Base-by-base conservation (phyloP, 768 basidiomycete genomes). In the Sarcodon aspratus region DNA sequence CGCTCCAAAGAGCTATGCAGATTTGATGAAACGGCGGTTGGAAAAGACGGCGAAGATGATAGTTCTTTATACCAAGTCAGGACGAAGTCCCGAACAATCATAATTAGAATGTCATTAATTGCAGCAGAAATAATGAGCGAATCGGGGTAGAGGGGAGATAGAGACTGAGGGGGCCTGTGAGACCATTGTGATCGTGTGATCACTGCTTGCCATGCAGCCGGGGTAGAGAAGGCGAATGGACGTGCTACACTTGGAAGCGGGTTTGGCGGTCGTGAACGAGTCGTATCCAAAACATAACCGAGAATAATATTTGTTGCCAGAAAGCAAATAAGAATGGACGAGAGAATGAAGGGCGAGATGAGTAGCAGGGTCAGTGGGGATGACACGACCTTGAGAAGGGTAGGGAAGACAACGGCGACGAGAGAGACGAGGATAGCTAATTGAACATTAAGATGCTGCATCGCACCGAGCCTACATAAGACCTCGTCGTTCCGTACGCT, bases 121-220 rank as follows among this genome's bases (percentile, higher is more conserved):
- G 79, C 73, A n/a, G 76, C 68, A 7, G 85, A 89, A 21, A 88
- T 69, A 50, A 76, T 68, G 10, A 79, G 76, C 36, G 78, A 78
- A 21, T 77, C 70, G 31, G 83, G 81, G 55, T 74, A 74, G 15
- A 93, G 64, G 7, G 82, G 76, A 1, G 83, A 73, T 15, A 85
- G 69, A n/a, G 78, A 69, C 57, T 81, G 80, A 0, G 83, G 79
- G 3, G 79, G 67, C 50, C 72, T 78, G 55, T 83, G 79, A 3
- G 87, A 87, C 93, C 92, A 95, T 63, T 85, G 80, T n/a, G 88
- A 88, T 33, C 92, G 80, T 42, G 79, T 91, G 46, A 88, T 71
- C 44, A 90, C 85, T 0, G 84, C 91, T 59, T 93, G 88, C 93
- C 93, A 96, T 33, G 92, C 93, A 49, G 93, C 90, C 21, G 91